A percentile compares a stretch with the other conserved stretches of the same genome.
Evolutionary conservation across 2,329 filamentous ascomycete species (phyloP).

Genomic region (Exophiala alcalophila): DNA sequence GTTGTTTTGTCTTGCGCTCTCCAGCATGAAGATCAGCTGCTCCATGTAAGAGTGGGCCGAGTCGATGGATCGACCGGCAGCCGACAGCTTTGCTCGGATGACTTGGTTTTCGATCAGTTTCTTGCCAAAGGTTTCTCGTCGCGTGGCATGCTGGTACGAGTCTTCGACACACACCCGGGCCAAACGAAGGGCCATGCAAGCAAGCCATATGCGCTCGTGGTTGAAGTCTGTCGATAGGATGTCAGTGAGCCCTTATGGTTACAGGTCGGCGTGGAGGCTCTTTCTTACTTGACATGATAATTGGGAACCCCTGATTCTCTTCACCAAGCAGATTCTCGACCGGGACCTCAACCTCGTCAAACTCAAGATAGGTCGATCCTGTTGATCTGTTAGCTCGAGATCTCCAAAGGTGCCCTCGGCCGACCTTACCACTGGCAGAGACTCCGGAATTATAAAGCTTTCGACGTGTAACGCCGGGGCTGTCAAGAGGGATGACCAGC

Average conservation of each 20-base stretch:
- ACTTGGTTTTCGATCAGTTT: constrained; percentile 67
- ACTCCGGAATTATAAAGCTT: constrained; percentile 99
- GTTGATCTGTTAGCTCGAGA: neutral
- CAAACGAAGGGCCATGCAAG: constrained; percentile 55
- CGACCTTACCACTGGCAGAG: constrained; percentile 82
- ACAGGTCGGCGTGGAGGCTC: no score
- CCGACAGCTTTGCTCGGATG: constrained; percentile 57
- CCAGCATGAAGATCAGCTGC: constrained; percentile 49
- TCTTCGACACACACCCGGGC: constrained; percentile 55
- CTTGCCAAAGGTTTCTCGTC: constrained; percentile 55
- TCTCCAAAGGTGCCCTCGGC: no score
- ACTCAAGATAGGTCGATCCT: constrained; percentile 38
- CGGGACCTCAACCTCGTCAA: constrained; percentile 90
- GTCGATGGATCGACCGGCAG: constrained; percentile 54
- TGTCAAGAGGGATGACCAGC: constrained; percentile 87
- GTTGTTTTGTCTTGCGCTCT: no score
- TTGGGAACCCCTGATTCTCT: constrained; percentile 54
- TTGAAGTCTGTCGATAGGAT: constrained; percentile 55
- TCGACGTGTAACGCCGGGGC: constrained; percentile 83
- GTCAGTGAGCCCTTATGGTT: neutral
- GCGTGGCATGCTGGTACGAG: constrained; percentile 51
- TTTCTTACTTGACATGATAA: constrained; percentile 1
- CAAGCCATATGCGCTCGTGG: constrained; percentile 58
- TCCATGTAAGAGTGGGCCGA: constrained; percentile 58
- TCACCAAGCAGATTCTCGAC: constrained; percentile 83